phyloP scores from a whole-genome alignment of 129 eudicot species.

The Artemisia annua region DNA sequence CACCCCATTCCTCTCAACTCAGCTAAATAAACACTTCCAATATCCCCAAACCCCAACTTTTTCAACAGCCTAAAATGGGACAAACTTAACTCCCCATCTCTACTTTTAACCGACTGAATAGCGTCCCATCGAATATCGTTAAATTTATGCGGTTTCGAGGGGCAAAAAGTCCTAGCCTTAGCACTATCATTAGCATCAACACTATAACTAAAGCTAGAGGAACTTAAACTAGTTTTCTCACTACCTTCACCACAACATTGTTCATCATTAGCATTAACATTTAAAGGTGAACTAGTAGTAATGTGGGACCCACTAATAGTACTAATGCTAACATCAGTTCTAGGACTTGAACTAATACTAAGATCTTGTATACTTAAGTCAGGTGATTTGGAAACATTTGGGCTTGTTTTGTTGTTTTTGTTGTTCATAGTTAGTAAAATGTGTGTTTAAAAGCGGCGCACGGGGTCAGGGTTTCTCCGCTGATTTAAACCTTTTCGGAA shows the following conservation, averaged over 20 bases:
- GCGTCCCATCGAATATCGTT: constrained; percentile 90
- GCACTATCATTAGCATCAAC: constrained; percentile 46
- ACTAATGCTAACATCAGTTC: constrained; percentile 52
- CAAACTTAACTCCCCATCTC: constrained; percentile 76
- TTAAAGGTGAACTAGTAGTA: constrained; percentile 39
- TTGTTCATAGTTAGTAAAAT: constrained; percentile 46
- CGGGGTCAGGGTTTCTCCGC: no score
- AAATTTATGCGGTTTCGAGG: constrained; percentile 79
- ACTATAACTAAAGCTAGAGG: constrained; percentile 50
- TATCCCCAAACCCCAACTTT: constrained; percentile 96
- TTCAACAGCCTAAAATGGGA: constrained; percentile 88
- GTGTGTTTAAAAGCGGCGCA: no score
- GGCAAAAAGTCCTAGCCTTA: constrained; percentile 44
- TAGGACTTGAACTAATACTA: constrained; percentile 43
- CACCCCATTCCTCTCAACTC: constrained; percentile 82
- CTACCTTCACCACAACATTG: constrained; percentile 40
- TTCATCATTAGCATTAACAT: constrained; percentile 27
- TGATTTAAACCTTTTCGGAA: no score
- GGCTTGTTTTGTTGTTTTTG: background rate
- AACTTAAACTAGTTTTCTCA: constrained; percentile 72
- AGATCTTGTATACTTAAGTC: constrained; percentile 52
- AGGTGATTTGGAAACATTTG: constrained; percentile 35
- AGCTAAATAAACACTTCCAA: constrained; percentile 94
- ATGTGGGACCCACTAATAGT: constrained; percentile 39
- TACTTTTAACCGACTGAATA: constrained; percentile 56